phyloP scores from a whole-genome alignment of 108 stramenopile species.

The Skeletonema tropicum region DNA sequence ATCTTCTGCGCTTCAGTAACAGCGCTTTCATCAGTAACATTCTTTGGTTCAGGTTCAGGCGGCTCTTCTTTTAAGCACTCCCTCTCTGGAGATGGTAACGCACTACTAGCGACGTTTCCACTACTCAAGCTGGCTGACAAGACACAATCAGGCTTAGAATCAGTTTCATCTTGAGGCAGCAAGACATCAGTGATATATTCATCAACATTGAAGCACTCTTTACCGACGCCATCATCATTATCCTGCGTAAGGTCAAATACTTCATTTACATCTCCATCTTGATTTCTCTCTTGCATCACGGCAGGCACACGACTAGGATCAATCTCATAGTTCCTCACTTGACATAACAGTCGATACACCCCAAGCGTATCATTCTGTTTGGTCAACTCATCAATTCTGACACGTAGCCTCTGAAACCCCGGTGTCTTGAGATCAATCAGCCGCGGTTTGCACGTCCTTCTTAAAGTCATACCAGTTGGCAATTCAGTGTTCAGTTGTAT shows the following conservation, averaged over 20 bases:
- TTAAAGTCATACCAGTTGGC: slow-evolving; percentile 25
- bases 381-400: slow-evolving; percentile 16
- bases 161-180: background rate
- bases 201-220: slow-evolving; percentile 27
- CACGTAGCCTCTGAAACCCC: slow-evolving; percentile 12
- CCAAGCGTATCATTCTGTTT: slow-evolving; percentile 12
- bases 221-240: background rate
- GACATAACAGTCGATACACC: slow-evolving; percentile 28
- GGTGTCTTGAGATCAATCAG: slow-evolving; percentile 24
- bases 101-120: background rate
- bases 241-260: slow-evolving; percentile 25
- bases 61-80: background rate
- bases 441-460: slow-evolving; percentile 15
- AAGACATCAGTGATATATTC: slow-evolving; percentile 5
- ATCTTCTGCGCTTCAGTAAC: background rate
- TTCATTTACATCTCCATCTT: slow-evolving; percentile 13
- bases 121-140: background rate
- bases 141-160: background rate
- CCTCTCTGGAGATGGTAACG: background rate
- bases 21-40: background rate
- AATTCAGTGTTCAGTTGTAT: slow-evolving; percentile 14
- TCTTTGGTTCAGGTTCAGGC: too few relatives aligned
- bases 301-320: slow-evolving; percentile 22
- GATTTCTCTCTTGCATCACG: slow-evolving; percentile 1
- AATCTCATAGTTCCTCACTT: slow-evolving; percentile 29